Conservation (phyloP, 164 flowering plant genomes). For the Nymphaea colorata region DNA sequence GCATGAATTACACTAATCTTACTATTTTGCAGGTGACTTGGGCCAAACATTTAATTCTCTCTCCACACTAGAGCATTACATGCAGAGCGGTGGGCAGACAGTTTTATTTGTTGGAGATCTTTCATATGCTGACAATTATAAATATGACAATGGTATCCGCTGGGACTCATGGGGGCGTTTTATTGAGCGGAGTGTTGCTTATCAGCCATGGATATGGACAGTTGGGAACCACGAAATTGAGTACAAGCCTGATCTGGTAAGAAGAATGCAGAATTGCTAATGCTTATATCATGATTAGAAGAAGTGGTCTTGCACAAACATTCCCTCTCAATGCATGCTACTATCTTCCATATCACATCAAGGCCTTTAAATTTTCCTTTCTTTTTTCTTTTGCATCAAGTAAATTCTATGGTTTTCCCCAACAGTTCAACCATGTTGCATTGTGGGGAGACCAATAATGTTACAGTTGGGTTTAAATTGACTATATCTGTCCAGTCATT, state of each 20-base stretch:
- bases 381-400: too few relatives aligned
- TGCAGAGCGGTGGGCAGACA: slow-evolving; percentile 49
- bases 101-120: slow-evolving; percentile 94
- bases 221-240: slow-evolving; percentile 95
- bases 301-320: too few relatives aligned
- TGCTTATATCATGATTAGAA: too few relatives aligned
- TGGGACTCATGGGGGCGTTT: slow-evolving; percentile 99
- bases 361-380: too few relatives aligned
- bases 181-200: slow-evolving; percentile 67
- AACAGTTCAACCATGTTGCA: too few relatives aligned
- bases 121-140: slow-evolving; percentile 89
- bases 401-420: too few relatives aligned
- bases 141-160: slow-evolving; percentile 63
- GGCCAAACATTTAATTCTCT: slow-evolving; percentile 94
- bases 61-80: slow-evolving; percentile 80
- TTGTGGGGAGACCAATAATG: too few relatives aligned
- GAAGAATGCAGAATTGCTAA: neutral
- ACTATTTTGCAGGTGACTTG: slow-evolving; percentile 59
- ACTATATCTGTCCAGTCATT: too few relatives aligned
- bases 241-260: slow-evolving; percentile 82
- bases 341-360: too few relatives aligned
- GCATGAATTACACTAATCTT: neutral
- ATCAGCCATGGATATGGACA: slow-evolving; percentile 98
- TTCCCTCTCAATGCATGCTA: too few relatives aligned
- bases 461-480: too few relatives aligned